Evolutionary conservation across 176 grass and related monocot species (phyloP), one percentile per base, ranked within the genome.

Genomic region (Avena eriantha): DNA sequence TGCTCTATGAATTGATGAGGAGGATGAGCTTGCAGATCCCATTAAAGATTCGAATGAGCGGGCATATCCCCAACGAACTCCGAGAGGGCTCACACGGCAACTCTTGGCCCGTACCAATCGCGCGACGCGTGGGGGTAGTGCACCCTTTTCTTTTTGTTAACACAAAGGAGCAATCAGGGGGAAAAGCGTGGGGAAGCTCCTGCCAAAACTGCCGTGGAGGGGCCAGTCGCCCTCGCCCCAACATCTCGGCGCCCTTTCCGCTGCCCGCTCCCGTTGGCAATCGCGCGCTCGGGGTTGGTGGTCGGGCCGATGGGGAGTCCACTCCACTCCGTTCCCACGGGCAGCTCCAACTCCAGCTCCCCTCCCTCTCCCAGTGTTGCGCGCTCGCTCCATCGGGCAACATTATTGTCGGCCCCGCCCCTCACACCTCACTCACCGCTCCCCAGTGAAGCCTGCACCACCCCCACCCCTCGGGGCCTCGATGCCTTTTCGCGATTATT

Each of bases 221-320:
- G 68, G 21, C 72, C 51, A 3, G 12, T 3, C 53, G 24, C 36
- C 31, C 26, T 15, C 50, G n/a, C 56, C 34, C 12, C 1, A 5
- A 41, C 39, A 5, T 59, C 53, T 0, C 34, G 53, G 76, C 31
- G 76, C 33, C 1, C 24, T 78, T 55, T 66, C 15, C 66, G 43
- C 41, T 69, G 50, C 53, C 53, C 41, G 36, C 72, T 53, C 73
- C 55, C 55, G 34, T 39, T 24, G 51, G 88, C 65, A 69, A 63
- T 68, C 33, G 21, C 22, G 58, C 56, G 21, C 35, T 1, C 58
- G 78, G 61, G 73, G 54, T 79, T 90, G 80, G 74, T 68, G 80
- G 84, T 75, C 79, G 54, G 89, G 85, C 31, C 39, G 19, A n/a
- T 58, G 56, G 19, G 0, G 63, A 67, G 26, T 67, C 4, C 63